These are phyloP conservation scores for Nicotiana otophora DNA, from an alignment of 257 asterid genomes.

Conservation along the genomic window DNA sequence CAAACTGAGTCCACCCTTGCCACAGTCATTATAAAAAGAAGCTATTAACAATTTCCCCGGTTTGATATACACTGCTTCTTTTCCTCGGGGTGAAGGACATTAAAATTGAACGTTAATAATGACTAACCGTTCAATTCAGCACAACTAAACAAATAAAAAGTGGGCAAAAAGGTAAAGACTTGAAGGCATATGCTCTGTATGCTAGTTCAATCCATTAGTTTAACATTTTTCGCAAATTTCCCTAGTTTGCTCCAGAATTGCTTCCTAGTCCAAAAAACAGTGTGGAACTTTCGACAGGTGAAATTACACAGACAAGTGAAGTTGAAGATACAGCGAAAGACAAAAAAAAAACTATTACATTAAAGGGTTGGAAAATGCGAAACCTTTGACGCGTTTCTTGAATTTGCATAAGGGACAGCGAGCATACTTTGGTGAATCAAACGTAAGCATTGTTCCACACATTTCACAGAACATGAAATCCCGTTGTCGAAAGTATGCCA, in stretches of 20 bases:
- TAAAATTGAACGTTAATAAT: not conserved
- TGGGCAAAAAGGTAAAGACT: not conserved
- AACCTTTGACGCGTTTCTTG: slow-evolving; percentile 50
- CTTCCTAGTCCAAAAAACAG: not conserved
- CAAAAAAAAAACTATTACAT: not conserved
- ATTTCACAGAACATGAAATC: slow-evolving; percentile 80
- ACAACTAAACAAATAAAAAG: not conserved
- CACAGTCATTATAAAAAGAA: not conserved
- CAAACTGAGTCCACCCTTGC: not conserved
- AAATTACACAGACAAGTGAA: not conserved
- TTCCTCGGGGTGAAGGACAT: not conserved
- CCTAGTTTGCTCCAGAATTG: not conserved
- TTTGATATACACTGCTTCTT: not conserved
- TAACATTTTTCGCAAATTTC: not conserved
- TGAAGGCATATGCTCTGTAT: not conserved
- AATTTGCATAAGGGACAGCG: slow-evolving; percentile 52
- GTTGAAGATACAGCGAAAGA: not conserved
- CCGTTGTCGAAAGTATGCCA: slow-evolving; percentile 55
- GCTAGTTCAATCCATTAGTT: not conserved
- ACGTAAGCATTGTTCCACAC: slow-evolving; percentile 62
- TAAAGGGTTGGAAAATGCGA: not conserved
- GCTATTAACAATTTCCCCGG: not conserved
- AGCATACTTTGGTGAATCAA: slow-evolving; percentile 32
- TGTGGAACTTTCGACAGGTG: not conserved
- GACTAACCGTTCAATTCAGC: not conserved